Conservation (phyloP, 352 stramenopile genomes). For the Pythium chondricola region DNA sequence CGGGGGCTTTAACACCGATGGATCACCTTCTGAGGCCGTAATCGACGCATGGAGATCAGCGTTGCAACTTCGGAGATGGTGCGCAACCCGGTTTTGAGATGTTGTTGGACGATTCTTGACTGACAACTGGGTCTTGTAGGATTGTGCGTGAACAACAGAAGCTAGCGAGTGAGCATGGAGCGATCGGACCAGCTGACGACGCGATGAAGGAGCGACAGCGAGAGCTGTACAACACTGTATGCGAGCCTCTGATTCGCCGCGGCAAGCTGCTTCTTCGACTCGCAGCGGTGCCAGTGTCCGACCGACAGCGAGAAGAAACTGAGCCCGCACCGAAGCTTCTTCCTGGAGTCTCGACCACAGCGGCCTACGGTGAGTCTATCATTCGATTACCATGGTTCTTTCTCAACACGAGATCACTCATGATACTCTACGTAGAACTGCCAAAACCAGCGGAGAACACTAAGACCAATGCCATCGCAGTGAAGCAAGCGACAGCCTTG, state of each 20-base stretch:
- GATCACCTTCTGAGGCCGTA: conserved; percentile 51
- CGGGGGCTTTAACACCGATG: conserved; percentile 51
- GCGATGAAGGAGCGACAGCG: conserved; percentile 58
- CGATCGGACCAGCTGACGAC: background rate
- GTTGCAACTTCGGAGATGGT: conserved; percentile 79
- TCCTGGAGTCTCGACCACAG: conserved; percentile 55
- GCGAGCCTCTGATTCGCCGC: conserved; percentile 66
- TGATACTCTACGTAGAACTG: background rate
- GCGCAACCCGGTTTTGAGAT: background rate
- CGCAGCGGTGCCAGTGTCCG: conserved; percentile 27
- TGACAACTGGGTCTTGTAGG: conserved; percentile 23
- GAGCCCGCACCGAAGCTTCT: conserved; percentile 60
- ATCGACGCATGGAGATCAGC: conserved; percentile 71
- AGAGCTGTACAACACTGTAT: conserved; percentile 70
- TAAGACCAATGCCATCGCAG: conserved; percentile 43
- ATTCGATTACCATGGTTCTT: no score
- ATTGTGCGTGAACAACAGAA: conserved; percentile 88
- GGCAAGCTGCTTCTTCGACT: conserved; percentile 63
- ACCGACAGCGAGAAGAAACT: background rate
- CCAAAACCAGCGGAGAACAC: conserved; percentile 10
- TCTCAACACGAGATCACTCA: no score
- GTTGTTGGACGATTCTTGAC: background rate
- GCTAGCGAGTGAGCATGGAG: conserved; percentile 30
- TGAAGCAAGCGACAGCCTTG: conserved; percentile 52
- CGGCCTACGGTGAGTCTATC: conserved; percentile 48